phyloP scores from a whole-genome alignment of 495 filamentous ascomycete species.

The Trichodelitschia bisporula region DNA sequence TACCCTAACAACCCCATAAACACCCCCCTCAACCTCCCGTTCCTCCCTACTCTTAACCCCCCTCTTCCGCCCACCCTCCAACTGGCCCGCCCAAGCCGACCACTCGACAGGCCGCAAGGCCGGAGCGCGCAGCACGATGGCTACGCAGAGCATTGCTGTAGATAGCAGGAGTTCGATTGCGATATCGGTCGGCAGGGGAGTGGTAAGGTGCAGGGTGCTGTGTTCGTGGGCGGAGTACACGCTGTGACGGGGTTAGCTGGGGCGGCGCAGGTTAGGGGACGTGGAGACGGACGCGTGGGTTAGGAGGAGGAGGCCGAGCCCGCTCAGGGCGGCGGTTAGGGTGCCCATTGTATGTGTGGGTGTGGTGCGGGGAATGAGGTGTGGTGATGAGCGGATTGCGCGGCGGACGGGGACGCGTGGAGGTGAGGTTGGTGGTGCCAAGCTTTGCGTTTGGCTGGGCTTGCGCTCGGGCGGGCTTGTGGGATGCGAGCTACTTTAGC shows the following conservation, averaged over 20 bases:
- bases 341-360: too few relatives aligned
- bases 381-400: too few relatives aligned
- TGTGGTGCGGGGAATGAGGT: too few relatives aligned
- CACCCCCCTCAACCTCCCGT: too few relatives aligned
- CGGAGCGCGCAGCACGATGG: slow-evolving; percentile 15
- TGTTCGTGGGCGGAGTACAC: slow-evolving; percentile 23
- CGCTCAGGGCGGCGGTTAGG: slow-evolving; percentile 11
- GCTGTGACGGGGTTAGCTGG: slow-evolving; percentile 11
- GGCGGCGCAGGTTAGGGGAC: slow-evolving; percentile 1
- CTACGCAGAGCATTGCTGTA: slow-evolving; percentile 15
- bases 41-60: too few relatives aligned
- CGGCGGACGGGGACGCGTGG: too few relatives aligned
- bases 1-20: too few relatives aligned
- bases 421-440: too few relatives aligned
- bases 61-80: slow-evolving; percentile 14
- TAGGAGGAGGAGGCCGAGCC: slow-evolving; percentile 17
- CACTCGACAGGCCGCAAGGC: slow-evolving; percentile 18
- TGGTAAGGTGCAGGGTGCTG: slow-evolving; percentile 7
- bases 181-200: slow-evolving; percentile 18
- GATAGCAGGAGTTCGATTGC: slow-evolving; percentile 18
- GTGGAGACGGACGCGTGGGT: slow-evolving; percentile 16
- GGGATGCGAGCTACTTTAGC: too few relatives aligned
- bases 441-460: too few relatives aligned
- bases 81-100: slow-evolving; percentile 16
- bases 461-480: too few relatives aligned